These are phyloP conservation scores for Nicotiana benthamiana DNA, from an alignment of 257 asterid genomes.

Conservation along the genomic window DNA sequence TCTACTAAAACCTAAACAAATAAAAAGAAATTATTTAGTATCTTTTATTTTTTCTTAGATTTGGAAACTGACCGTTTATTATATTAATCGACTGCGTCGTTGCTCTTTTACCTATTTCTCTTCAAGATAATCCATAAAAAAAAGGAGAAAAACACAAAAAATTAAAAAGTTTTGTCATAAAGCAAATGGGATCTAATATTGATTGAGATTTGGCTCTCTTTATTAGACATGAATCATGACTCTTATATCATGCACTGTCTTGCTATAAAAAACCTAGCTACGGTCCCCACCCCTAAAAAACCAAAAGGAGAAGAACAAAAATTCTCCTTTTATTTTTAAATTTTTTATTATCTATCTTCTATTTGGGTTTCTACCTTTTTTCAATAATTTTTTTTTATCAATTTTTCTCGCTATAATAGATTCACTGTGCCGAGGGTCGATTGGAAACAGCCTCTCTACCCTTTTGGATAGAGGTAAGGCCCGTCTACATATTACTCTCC, in stretches of 20 bases:
- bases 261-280: slow-evolving; percentile 26
- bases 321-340: neutral
- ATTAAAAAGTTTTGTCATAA: neutral
- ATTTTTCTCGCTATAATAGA: neutral
- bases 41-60: neutral
- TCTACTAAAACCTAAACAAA: neutral
- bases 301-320: neutral
- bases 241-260: slow-evolving; percentile 80
- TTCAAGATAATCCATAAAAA: neutral
- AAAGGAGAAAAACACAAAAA: neutral
- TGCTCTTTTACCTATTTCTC: neutral
- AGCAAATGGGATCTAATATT: slow-evolving; percentile 30
- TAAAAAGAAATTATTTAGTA: neutral
- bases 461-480: too few relatives aligned
- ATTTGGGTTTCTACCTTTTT: neutral
- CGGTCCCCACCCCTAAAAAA: slow-evolving; percentile 26
- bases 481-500: too few relatives aligned
- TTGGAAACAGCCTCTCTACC: too few relatives aligned
- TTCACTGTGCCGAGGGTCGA: too few relatives aligned
- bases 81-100: neutral
- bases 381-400: neutral
- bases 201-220: slow-evolving; percentile 62
- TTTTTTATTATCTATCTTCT: neutral
- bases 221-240: slow-evolving; percentile 86
- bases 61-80: neutral